Base-by-base conservation (phyloP, 768 basidiomycete species). In the Hortiboletus campestris region DNA sequence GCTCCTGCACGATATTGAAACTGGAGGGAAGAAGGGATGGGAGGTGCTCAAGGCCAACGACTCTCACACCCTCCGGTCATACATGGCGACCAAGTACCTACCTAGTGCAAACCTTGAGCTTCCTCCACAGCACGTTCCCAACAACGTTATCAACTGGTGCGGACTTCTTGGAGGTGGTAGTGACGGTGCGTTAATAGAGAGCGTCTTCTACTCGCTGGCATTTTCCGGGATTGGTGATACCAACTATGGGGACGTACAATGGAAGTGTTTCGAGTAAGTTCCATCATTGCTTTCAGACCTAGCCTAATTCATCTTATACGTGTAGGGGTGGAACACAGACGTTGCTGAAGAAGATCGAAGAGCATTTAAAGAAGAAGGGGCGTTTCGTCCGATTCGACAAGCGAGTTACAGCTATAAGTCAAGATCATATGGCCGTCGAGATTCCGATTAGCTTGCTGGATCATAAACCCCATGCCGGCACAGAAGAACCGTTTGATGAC, bases 61-160 rank as follows among this genome's bases (percentile, higher is more conserved):
- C 22, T 49, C 48, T 6, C 60, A 71, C 58, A 65, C 74, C 8
- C 46, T 62, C 6, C 59, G 70, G 9, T 57, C 62, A 4, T 60
- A 63, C 49, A 63, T 63, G 58, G 49, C 55, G 29, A 29, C 53
- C 20, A 60, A 65, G 51, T 67, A 65, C 35, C 42, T 65, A 1
- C 61, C 61, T 10, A 66, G 67, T 38, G 20, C 25, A 11, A 42
- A 46, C 45, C 51, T 68, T 28, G 43, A 42, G 7, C 44, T 68
- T 19, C 60, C 68, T 19, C 51, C 53, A 1, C 32, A 42, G 12
- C 51, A 63, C 39, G 61, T 63, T 39, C 38, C 55, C 17, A 52
- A 3, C 39, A 53, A 65, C 28, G 63, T 72, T 4, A 56, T 76
- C 35, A 67, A 73, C 54, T 77, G 58, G 48, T 60, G 59, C 13